Evolutionary conservation across 2,329 filamentous ascomycete species (phyloP).

Genomic region (Fusarium concolor): DNA sequence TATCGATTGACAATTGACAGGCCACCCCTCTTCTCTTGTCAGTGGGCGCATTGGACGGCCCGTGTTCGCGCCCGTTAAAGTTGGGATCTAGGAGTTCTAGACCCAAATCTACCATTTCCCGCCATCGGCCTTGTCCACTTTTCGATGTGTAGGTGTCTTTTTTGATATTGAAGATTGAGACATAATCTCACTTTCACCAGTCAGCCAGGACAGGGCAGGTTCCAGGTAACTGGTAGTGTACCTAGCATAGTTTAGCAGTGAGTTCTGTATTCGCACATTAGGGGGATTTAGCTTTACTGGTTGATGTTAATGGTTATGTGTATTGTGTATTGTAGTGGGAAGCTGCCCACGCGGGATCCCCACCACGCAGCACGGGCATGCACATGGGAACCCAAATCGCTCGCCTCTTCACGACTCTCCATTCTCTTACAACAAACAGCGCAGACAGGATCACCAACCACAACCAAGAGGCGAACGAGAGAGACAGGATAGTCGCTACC

Average conservation of each 20-base stretch:
- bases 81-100: slow-evolving; percentile 30
- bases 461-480: not conserved
- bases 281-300: too few species aligned
- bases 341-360: not conserved
- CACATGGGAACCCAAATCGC: not conserved
- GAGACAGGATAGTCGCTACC: not conserved
- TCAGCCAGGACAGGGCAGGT: not conserved
- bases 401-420: not conserved
- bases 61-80: slow-evolving; percentile 7
- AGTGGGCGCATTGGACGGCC: too few species aligned
- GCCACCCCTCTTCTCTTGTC: slow-evolving; percentile 7
- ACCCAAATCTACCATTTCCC: slow-evolving; percentile 36
- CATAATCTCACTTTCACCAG: not conserved
- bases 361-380: not conserved
- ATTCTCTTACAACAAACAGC: slow-evolving; percentile 22
- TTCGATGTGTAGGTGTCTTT: not conserved
- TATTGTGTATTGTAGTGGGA: too few species aligned
- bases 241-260: too few species aligned
- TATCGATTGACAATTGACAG: not conserved
- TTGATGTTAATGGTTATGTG: too few species aligned
- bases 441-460: not conserved
- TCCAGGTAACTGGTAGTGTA: not conserved
- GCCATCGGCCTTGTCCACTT: slow-evolving; percentile 36
- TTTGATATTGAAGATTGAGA: not conserved
- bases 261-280: too few species aligned